phyloP scores from a whole-genome alignment of 441 rosid genomes.

The Pelargonium cotyledonis region DNA sequence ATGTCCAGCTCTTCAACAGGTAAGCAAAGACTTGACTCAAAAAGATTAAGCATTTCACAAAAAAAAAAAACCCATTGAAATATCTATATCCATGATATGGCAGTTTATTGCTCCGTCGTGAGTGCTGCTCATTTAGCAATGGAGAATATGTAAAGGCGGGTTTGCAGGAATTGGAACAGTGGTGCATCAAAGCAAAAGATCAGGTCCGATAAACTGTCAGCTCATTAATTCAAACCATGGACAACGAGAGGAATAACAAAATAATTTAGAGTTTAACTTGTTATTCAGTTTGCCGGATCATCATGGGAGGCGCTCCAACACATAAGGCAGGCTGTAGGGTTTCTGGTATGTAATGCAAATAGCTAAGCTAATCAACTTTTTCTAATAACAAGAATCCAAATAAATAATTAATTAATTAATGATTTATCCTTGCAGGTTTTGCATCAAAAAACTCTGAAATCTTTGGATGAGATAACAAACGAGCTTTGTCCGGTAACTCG shows the following conservation, averaged over 20 bases:
- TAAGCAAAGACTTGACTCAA: slow-evolving; percentile 14
- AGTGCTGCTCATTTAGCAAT: slow-evolving; percentile 75
- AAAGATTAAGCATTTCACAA: too few species aligned
- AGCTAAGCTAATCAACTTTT: slow-evolving; percentile 8
- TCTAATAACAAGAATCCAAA: neutral
- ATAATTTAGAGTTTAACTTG: neutral
- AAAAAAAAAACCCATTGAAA: too few species aligned
- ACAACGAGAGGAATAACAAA: neutral
- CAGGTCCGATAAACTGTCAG: slow-evolving; percentile 32
- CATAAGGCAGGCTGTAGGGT: slow-evolving; percentile 63
- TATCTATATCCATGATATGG: slow-evolving; percentile 9
- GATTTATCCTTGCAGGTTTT: slow-evolving; percentile 36
- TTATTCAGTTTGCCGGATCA: slow-evolving; percentile 38
- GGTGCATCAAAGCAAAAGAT: slow-evolving; percentile 53
- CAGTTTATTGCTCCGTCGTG: slow-evolving; percentile 71
- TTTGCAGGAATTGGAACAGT: slow-evolving; percentile 56
- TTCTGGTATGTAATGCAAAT: slow-evolving; percentile 44
- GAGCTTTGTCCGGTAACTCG: slow-evolving; percentile 53
- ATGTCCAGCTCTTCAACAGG: slow-evolving; percentile 68
- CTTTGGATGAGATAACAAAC: slow-evolving; percentile 44
- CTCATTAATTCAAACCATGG: too few species aligned
- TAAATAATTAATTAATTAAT: too few species aligned
- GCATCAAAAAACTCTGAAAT: slow-evolving; percentile 56
- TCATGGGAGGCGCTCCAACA: slow-evolving; percentile 60
- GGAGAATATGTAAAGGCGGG: slow-evolving; percentile 70